phyloP scores from a whole-genome alignment of 805 yeast genomes.

The Candida saitoana region DNA sequence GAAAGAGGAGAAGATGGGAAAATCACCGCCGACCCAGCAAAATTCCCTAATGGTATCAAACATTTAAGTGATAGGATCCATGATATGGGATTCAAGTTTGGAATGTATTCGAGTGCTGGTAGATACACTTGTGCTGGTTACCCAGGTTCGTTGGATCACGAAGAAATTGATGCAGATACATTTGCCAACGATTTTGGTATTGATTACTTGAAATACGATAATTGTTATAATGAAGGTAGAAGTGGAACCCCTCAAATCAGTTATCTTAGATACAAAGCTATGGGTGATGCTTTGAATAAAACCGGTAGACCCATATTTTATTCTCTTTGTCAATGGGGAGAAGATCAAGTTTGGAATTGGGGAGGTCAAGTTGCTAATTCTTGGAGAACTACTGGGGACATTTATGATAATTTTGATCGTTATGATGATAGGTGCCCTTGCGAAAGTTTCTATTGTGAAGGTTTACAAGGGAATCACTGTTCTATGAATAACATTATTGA shows the following conservation, averaged over 20 bases:
- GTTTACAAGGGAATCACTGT: constrained; percentile 20
- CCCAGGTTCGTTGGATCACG: constrained; percentile 24
- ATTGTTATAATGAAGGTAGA: constrained; percentile 24
- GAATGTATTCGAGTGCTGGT: constrained; percentile 32
- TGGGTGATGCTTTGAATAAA: constrained; percentile 23
- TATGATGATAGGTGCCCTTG: constrained; percentile 25
- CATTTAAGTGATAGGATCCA: constrained; percentile 19
- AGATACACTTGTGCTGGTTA: constrained; percentile 26
- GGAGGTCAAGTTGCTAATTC: constrained; percentile 23
- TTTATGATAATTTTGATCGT: constrained; percentile 12
- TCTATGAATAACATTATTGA: constrained; percentile 19
- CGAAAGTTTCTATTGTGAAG: constrained; percentile 17
- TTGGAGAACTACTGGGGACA: constrained; percentile 27
- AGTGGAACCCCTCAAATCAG: constrained; percentile 21
- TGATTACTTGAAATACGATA: constrained; percentile 28
- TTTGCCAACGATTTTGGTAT: constrained; percentile 22
- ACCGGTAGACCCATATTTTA: constrained; percentile 26
- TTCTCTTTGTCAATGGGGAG: constrained; percentile 29
- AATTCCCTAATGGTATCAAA: constrained; percentile 1
- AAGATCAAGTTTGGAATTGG: constrained; percentile 26
- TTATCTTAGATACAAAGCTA: constrained; percentile 19
- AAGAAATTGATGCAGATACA: constrained; percentile 21
- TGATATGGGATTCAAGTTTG: constrained; percentile 19
- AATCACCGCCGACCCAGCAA: constrained; percentile 6
- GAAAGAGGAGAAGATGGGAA: constrained; percentile 13